phyloP scores from a whole-genome alignment of 1,139 yeast genomes.

The Diutina scorzettiae region DNA sequence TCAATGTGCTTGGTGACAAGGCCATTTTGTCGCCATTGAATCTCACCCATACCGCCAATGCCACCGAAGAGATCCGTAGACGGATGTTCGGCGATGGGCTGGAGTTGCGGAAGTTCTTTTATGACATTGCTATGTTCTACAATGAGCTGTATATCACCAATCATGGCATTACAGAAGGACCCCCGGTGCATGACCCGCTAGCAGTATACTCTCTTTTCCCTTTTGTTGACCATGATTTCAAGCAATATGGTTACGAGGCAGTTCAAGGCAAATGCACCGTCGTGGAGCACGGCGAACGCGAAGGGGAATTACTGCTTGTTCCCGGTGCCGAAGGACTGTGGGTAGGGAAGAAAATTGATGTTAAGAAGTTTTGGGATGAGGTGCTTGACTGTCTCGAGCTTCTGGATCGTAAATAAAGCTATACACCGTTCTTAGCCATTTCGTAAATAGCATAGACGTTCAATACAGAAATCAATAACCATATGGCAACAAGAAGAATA shows the following conservation, averaged over 20 bases:
- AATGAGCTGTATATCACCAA: slow-evolving; percentile 30
- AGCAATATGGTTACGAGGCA: not conserved
- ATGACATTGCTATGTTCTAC: slow-evolving; percentile 40
- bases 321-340: not conserved
- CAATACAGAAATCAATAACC: slow-evolving; percentile 55
- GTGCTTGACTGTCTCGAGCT: slow-evolving; percentile 4
- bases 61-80: slow-evolving; percentile 33
- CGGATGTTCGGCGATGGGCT: slow-evolving; percentile 22
- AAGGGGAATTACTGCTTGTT: not conserved
- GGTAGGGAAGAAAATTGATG: not conserved
- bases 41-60: slow-evolving; percentile 58
- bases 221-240: slow-evolving; percentile 14
- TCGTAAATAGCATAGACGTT: slow-evolving; percentile 64
- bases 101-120: slow-evolving; percentile 38
- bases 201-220: slow-evolving; percentile 54
- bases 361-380: not conserved
- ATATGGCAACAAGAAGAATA: slow-evolving; percentile 31
- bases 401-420: no score
- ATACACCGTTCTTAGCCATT: slow-evolving; percentile 39
- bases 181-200: slow-evolving; percentile 77
- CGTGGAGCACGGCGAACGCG: not conserved
- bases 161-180: slow-evolving; percentile 43
- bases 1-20: slow-evolving; percentile 33
- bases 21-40: slow-evolving; percentile 54
- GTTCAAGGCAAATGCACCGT: not conserved